Evolutionary conservation across 2,329 filamentous ascomycete genomes (phyloP).

Genomic region (Ustulina deusta): DNA sequence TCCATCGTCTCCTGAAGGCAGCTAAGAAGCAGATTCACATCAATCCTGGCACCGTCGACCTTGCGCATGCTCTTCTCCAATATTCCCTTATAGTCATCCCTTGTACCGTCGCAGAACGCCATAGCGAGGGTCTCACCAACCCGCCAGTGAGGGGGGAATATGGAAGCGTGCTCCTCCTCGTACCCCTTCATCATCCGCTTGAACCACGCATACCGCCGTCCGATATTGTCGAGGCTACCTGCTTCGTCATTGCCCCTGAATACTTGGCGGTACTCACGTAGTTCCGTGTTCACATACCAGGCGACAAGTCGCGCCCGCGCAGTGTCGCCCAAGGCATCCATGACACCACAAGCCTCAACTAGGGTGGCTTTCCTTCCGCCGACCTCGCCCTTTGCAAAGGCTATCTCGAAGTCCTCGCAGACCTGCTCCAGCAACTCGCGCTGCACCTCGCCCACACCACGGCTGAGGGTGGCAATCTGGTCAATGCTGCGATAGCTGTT

Average conservation of each 20-base stretch:
- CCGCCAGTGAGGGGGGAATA: conserved; percentile 90
- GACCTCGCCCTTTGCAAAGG: conserved; percentile 90
- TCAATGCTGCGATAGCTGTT: conserved; percentile 98
- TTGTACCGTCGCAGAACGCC: conserved; percentile 93
- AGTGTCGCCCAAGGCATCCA: conserved; percentile 92
- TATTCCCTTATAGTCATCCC: conserved; percentile 95
- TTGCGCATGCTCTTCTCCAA: conserved; percentile 87
- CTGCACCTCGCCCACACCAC: conserved; percentile 93
- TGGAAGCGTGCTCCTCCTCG: conserved; percentile 88
- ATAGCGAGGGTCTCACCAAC: conserved; percentile 91
- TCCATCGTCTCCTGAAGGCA: conserved; percentile 96
- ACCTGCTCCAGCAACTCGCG: conserved; percentile 93
- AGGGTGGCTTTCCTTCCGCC: conserved; percentile 75
- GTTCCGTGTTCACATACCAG: conserved; percentile 98
- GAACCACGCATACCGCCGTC: conserved; percentile 95
- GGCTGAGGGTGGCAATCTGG: conserved; percentile 92
- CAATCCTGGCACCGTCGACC: conserved; percentile 80
- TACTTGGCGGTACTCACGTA: conserved; percentile 94
- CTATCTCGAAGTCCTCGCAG: conserved; percentile 98
- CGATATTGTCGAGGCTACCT: conserved; percentile 95
- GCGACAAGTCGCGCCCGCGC: conserved; percentile 85
- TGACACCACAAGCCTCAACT: conserved; percentile 89
- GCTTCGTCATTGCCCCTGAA: conserved; percentile 98
- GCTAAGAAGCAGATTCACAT: conserved; percentile 88
- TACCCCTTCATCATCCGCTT: conserved; percentile 95